Conservation (phyloP, 2,329 filamentous ascomycete species). For the Acephala macrosclerotiorum region DNA sequence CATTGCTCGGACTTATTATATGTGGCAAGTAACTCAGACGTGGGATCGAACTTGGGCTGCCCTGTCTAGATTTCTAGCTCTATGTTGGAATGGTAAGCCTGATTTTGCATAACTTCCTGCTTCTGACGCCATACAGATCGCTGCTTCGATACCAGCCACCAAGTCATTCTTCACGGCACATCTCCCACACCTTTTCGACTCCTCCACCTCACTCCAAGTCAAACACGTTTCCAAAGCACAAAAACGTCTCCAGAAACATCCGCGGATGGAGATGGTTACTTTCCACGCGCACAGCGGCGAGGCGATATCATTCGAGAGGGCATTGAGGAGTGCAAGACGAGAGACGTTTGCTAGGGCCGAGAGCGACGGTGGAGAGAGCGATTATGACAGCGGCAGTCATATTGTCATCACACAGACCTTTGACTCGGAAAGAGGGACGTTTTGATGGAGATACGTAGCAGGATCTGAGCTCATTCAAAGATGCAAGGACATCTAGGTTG, state of each 20-base stretch:
- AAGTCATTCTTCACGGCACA: constrained; percentile 51
- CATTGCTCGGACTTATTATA: constrained; percentile 48
- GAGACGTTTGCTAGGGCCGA: neutral
- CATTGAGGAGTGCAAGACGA: neutral
- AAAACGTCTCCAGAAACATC: constrained; percentile 3
- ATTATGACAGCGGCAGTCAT: neutral
- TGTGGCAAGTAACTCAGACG: constrained; percentile 41
- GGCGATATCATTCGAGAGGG: constrained; percentile 1
- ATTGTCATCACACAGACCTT: neutral
- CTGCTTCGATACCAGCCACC: constrained; percentile 53
- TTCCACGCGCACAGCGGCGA: constrained; percentile 1
- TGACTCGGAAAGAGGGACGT: neutral
- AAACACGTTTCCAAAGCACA: neutral
- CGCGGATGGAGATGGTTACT: neutral
- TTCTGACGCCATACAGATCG: constrained; percentile 45
- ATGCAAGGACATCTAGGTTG: no score
- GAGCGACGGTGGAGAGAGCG: neutral
- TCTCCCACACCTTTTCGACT: constrained; percentile 29
- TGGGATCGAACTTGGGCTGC: constrained; percentile 50
- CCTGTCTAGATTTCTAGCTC: constrained; percentile 49
- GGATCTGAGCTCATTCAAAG: no score
- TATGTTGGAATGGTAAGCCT: constrained; percentile 47
- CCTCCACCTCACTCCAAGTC: constrained; percentile 1
- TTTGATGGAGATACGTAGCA: neutral
- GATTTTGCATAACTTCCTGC: neutral